Percentiles rank a stretch among this genome's conserved stretches.
These are phyloP conservation scores for Dothidotthia symphoricarpi DNA, from an alignment of 2,329 filamentous ascomycete species.

Conservation along the genomic window DNA sequence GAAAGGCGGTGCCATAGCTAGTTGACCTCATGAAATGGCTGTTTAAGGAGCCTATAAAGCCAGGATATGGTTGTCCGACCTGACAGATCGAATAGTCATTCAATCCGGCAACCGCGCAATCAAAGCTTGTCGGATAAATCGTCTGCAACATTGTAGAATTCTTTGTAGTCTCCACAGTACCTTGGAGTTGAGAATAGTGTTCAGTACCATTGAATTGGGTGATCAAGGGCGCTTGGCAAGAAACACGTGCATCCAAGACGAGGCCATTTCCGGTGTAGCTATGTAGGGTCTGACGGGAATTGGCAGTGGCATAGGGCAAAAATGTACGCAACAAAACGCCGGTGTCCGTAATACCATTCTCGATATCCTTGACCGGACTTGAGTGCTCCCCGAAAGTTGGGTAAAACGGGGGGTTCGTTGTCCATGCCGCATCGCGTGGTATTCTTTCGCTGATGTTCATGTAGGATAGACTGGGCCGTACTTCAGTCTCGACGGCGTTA, in stretches of 20 bases:
- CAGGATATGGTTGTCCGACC: background rate
- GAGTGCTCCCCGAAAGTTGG: conserved; percentile 7
- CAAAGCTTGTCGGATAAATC: conserved; percentile 1
- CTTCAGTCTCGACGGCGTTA: background rate
- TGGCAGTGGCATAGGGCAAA: conserved; percentile 5
- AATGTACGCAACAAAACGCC: conserved; percentile 7
- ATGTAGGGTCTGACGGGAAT: conserved; percentile 5
- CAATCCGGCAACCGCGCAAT: conserved; percentile 3
- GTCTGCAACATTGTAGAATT: conserved; percentile 2
- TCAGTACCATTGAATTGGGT: background rate
- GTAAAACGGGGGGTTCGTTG: conserved; percentile 8
- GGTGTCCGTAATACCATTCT: conserved; percentile 4
- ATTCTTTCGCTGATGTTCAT: conserved; percentile 1
- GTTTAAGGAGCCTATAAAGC: background rate
- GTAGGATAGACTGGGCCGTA: conserved; percentile 4
- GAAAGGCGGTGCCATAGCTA: conserved; percentile 7
- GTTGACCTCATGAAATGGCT: conserved; percentile 7
- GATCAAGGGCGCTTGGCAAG: conserved; percentile 7
- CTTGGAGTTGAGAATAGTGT: background rate
- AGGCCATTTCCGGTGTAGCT: conserved; percentile 7
- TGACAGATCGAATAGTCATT: conserved; percentile 6
- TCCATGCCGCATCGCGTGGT: conserved; percentile 7
- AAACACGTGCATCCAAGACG: conserved; percentile 8
- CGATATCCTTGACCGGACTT: background rate
- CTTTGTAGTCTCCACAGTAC: background rate